Evolutionary conservation across 2,329 filamentous ascomycete species (phyloP).

Genomic region (Cytospora paraplurivora): DNA sequence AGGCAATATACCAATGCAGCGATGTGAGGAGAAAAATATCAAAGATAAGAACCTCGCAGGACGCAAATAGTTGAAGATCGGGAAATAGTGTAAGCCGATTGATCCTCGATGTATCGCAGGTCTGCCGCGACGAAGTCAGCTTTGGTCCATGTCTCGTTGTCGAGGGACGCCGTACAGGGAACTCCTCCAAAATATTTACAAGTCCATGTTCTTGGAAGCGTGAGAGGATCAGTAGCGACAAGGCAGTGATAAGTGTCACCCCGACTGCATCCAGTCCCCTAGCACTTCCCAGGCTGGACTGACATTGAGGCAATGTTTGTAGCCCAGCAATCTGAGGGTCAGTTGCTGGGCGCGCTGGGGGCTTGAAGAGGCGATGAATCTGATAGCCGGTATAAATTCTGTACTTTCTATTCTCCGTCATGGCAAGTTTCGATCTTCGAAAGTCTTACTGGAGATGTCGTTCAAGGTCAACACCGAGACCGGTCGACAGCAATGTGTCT

Average conservation of each 20-base stretch:
- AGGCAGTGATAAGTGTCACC: background rate
- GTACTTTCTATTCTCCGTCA: background rate
- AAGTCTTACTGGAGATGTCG: background rate
- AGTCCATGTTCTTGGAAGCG: background rate
- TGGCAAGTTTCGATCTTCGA: background rate
- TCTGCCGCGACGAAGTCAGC: background rate
- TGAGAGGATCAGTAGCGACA: background rate
- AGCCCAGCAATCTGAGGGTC: background rate
- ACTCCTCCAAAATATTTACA: background rate
- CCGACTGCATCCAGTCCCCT: background rate
- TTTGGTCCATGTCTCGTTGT: background rate
- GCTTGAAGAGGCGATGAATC: background rate
- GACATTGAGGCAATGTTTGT: too few relatives aligned
- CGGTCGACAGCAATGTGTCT: background rate
- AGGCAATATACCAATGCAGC: background rate
- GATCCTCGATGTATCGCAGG: background rate
- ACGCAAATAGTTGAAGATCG: background rate
- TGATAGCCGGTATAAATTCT: background rate
- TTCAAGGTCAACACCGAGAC: background rate
- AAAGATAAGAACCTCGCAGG: background rate
- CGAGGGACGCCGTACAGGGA: background rate
- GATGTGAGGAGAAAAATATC: background rate
- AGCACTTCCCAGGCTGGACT: too few relatives aligned
- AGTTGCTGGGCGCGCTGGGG: background rate
- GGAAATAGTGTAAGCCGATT: background rate